A percentile compares a stretch with the other conserved stretches of the same genome.
Conservation (phyloP, 2,329 filamentous ascomycete genomes). For the Didymosphaeria variabile region DNA sequence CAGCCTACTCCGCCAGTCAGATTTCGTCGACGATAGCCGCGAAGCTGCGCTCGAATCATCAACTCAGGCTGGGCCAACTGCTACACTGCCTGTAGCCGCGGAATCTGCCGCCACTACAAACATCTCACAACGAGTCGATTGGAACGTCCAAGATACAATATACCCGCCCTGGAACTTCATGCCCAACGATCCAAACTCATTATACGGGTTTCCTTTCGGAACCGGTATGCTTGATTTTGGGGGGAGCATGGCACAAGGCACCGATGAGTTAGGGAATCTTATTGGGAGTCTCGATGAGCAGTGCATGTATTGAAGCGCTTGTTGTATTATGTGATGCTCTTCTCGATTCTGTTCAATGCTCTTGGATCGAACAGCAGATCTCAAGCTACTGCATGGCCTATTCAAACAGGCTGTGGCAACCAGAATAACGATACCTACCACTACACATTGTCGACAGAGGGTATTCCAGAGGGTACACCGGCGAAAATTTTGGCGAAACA, state of each 20-base stretch:
- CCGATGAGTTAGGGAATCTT: neutral
- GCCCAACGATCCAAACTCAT: neutral
- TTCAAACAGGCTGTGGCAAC: no score
- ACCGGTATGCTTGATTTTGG: slow-evolving; percentile 1
- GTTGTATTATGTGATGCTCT: neutral
- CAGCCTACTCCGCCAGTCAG: slow-evolving; percentile 5
- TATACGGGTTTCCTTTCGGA: slow-evolving; percentile 2
- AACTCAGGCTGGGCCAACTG: neutral
- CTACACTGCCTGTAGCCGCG: neutral
- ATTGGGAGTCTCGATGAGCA: slow-evolving; percentile 1
- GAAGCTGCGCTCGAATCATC: slow-evolving; percentile 6
- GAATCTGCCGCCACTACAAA: neutral
- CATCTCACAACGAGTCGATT: neutral
- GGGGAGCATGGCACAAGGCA: neutral
- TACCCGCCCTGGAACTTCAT: slow-evolving; percentile 6
- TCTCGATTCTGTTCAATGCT: neutral
- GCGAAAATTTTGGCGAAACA: neutral
- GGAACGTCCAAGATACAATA: slow-evolving; percentile 6
- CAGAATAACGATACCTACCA: neutral
- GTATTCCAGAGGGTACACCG: neutral
- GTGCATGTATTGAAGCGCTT: slow-evolving; percentile 3
- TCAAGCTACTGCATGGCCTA: no score
- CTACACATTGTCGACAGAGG: neutral
- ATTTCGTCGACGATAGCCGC: slow-evolving; percentile 6
- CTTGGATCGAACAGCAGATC: neutral